Base-by-base conservation (phyloP, 75 land plant species). In the Azolla pinnata region DNA sequence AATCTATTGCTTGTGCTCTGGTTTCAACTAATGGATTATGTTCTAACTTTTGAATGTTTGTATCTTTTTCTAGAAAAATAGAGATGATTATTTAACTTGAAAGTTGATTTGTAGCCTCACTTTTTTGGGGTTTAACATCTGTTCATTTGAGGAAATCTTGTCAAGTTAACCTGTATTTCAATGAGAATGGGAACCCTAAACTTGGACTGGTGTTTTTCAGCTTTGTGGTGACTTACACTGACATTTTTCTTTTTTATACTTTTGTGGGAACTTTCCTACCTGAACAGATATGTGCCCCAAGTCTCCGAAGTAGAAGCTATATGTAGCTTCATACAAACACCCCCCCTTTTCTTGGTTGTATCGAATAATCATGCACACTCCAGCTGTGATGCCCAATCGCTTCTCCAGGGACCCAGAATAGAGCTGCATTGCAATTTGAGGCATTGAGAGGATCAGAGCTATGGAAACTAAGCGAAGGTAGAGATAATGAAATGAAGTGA, bases 221-320 rank as follows among this genome's bases (percentile, higher is more conserved):
- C n/a, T n/a, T n/a, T n/a, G n/a, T n/a, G n/a, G n/a, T n/a, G n/a
- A n/a, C n/a, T n/a, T n/a, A n/a, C n/a, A n/a, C n/a, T n/a, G 44
- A 40, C 16, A 9, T 40, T 40, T 40, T 9, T 16, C 44, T 40
- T 40, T 40, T 9, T 9, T 40, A 40, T 9, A 16, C 9, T 40
- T 50, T 18, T 50, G 8, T 50, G 58, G 7, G 7, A 14, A 56
- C 4, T 29, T 24, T 25, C 27, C 24, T 19, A 75, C 78, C 71
- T 75, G 78, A 16, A 74, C 71, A 18, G 83, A 54, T 26, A 90
- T 81, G 76, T 87, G 88, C 50, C 97, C 97, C 64, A 84, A 88
- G 54, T 81, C 88, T 0, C 97, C 97, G 54, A 90, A 81, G 71
- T 90, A 77, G 73, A 87, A 84, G 70, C 93, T 90, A 79, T 76